These are phyloP conservation scores for Cornus kousa DNA, from an alignment of 148 eudicot species.

Conservation along the genomic window DNA sequence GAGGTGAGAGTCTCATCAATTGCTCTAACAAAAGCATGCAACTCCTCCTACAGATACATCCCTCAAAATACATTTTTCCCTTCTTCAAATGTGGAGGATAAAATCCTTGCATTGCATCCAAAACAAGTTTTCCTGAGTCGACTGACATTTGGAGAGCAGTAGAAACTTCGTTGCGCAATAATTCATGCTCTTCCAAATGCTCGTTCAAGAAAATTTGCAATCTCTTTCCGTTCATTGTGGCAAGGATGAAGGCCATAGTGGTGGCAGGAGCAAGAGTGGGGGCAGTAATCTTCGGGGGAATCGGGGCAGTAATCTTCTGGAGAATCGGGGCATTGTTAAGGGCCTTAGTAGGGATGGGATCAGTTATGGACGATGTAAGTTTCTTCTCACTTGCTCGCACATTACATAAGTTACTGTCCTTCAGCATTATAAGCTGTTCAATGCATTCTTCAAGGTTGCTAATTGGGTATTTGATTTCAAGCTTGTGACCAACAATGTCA, in stretches of 20 bases:
- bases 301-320: not conserved
- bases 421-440: slow-evolving; percentile 15
- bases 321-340: not conserved
- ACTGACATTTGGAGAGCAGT: slow-evolving; percentile 11
- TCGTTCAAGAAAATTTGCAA: slow-evolving; percentile 17
- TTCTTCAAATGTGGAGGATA: slow-evolving; percentile 7
- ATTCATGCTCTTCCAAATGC: slow-evolving; percentile 19
- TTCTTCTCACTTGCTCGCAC: not conserved
- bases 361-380: not conserved
- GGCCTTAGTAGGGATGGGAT: not conserved
- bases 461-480: slow-evolving; percentile 25
- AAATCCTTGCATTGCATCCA: slow-evolving; percentile 18
- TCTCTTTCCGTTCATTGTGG: slow-evolving; percentile 22
- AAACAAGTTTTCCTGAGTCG: slow-evolving; percentile 22
- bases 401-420: not conserved
- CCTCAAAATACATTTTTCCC: slow-evolving; percentile 1
- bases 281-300: not conserved
- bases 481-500: slow-evolving; percentile 28
- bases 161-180: slow-evolving; percentile 9
- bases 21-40: slow-evolving; percentile 21
- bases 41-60: not conserved
- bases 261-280: too few species aligned
- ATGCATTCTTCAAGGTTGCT: slow-evolving; percentile 18
- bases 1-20: slow-evolving; percentile 8
- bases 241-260: slow-evolving; percentile 6